Percentiles rank a stretch among this genome's conserved stretches.
phyloP scores from a whole-genome alignment of 148 eudicot species.

The Silene latifolia region DNA sequence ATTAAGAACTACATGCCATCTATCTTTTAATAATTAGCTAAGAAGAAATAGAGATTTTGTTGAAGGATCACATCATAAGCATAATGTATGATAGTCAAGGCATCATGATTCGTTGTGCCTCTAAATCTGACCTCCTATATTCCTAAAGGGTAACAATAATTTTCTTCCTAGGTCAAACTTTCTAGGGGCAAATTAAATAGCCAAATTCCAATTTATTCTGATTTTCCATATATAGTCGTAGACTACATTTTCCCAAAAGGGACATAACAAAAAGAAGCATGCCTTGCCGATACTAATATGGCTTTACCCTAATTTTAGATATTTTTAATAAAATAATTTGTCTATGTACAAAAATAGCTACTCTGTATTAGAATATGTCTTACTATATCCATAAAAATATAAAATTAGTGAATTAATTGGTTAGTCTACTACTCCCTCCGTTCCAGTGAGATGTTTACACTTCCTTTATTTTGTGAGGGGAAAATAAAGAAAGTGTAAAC shows the following conservation, averaged over 20 bases:
- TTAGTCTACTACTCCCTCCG: too few species aligned
- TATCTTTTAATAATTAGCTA: too few species aligned
- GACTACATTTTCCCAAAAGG: background rate
- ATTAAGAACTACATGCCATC: too few species aligned
- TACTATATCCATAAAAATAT: too few species aligned
- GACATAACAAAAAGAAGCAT: background rate
- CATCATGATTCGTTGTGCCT: background rate
- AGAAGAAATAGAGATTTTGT: background rate
- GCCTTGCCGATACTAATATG: background rate
- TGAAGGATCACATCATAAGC: background rate
- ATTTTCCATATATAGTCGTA: background rate
- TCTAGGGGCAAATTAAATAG: background rate
- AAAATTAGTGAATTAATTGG: too few species aligned
- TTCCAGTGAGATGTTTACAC: too few species aligned
- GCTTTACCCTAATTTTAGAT: background rate
- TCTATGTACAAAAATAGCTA: too few species aligned
- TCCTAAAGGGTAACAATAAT: background rate
- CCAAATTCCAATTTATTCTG: background rate
- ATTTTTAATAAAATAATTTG: too few species aligned
- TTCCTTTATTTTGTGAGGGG: too few species aligned
- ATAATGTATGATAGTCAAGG: background rate
- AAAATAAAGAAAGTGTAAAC: too few species aligned
- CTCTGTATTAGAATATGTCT: too few species aligned
- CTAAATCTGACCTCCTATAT: conserved; percentile 4
- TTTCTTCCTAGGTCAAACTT: background rate